Percentiles rank a stretch among this genome's conserved stretches.
Conservation (phyloP, 345 rosid genomes). For the Citrus mangshanensis region DNA sequence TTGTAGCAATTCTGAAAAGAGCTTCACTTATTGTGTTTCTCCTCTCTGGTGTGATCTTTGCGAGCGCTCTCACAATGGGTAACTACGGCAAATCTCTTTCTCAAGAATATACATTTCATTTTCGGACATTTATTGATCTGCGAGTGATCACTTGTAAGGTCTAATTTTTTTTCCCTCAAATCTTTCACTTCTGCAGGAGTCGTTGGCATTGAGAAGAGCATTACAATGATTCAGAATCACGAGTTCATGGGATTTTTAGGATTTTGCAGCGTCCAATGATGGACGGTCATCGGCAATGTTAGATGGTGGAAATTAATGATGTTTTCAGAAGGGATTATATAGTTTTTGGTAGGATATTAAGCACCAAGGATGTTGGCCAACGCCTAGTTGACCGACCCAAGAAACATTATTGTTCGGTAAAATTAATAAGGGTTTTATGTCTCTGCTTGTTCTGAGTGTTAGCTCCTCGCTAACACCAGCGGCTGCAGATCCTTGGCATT, state of each 20-base stretch:
- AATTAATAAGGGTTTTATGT: neutral
- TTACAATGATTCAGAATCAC: slow-evolving; percentile 60
- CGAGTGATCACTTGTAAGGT: neutral
- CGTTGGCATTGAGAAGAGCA: slow-evolving; percentile 55
- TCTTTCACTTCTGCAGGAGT: slow-evolving; percentile 44
- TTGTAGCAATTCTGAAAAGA: slow-evolving; percentile 48
- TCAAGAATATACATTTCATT: neutral
- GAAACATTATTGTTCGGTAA: neutral
- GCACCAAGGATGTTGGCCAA: slow-evolving; percentile 34
- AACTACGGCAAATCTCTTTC: slow-evolving; percentile 1
- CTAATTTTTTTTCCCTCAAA: neutral
- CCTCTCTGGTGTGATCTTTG: slow-evolving; percentile 80
- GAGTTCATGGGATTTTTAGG: slow-evolving; percentile 88
- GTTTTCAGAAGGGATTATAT: neutral
- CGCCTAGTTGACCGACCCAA: slow-evolving; percentile 48
- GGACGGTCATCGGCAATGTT: neutral
- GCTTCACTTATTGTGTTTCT: slow-evolving; percentile 72
- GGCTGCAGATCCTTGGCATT: neutral
- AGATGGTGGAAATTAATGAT: neutral
- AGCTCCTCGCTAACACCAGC: slow-evolving; percentile 32
- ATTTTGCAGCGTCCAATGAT: slow-evolving; percentile 70
- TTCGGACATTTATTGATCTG: no score
- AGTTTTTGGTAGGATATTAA: neutral
- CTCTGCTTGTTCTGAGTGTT: slow-evolving; percentile 10
- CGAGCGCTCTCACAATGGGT: slow-evolving; percentile 86